These are phyloP conservation scores for Hydrangea macrophylla DNA, from an alignment of 148 eudicot genomes.

Conservation along the genomic window DNA sequence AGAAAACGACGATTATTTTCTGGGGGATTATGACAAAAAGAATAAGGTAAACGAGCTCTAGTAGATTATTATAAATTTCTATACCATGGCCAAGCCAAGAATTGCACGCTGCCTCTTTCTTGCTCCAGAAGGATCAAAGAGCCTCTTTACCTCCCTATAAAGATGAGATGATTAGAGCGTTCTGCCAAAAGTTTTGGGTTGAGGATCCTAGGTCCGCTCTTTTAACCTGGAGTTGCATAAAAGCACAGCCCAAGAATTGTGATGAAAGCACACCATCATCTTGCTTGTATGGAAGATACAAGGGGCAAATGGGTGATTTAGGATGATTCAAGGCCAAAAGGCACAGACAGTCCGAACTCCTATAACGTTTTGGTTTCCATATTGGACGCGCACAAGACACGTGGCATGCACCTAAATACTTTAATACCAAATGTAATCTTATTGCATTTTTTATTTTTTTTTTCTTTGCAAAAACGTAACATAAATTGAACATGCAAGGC, in stretches of 20 bases:
- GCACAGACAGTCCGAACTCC: too few species aligned
- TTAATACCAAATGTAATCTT: too few species aligned
- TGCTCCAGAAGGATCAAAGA: background rate
- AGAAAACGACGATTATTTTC: background rate
- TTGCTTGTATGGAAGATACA: too few species aligned
- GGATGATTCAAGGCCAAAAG: too few species aligned
- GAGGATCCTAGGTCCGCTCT: background rate
- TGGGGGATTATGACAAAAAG: background rate
- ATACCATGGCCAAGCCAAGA: background rate
- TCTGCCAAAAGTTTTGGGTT: background rate
- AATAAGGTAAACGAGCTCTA: background rate
- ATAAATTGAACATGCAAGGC: too few species aligned
- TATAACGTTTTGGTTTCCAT: too few species aligned
- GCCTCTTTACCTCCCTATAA: background rate
- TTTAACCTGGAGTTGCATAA: background rate
- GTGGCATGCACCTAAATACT: too few species aligned
- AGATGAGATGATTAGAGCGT: background rate
- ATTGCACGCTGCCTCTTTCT: background rate
- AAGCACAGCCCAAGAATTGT: background rate
- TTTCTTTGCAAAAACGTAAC: too few species aligned
- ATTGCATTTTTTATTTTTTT: too few species aligned
- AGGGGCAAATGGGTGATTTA: background rate
- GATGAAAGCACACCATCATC: background rate
- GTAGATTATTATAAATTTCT: background rate
- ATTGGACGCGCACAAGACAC: too few species aligned